Base-by-base conservation (phyloP, 257 asterid species). In the Apocynum venetum region DNA sequence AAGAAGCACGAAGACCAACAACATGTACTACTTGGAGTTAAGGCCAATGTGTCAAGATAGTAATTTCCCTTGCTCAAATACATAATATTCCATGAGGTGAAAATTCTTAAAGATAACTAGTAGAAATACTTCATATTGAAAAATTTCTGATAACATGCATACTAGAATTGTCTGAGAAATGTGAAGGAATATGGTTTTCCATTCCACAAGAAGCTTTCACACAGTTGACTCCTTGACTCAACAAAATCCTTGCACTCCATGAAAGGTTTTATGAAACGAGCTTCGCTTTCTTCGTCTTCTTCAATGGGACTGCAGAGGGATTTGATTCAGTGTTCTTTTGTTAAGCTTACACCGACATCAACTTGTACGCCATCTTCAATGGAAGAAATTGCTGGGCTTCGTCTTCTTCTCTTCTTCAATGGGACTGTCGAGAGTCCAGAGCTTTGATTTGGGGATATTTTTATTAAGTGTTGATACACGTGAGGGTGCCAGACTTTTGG, bases 21-120 rank as follows among this genome's bases (percentile, higher is more conserved):
- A 81, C 88, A 87, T 85, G 85, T 94, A 94, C 97, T 94, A 72
- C 36, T 65, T 76, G 69, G 0, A 68, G 86, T 90, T 85, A 92
- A 92, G 91, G 88, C 76, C 83, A 83, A 81, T 43, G 40, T 48
- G 20, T 47, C 55, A 66, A 66, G 20, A 4, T 48, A 57, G 53
- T 36, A 25, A 25, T 10, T 49, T 49, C 53, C 48, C 38, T 19
- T 19, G 38, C 73, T 6, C 5, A 67, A 61, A 4, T 68, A 47
- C 15, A 49, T 41, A 73, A 8, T 43, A 47, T 36, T 71, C 48
- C 48, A 72, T 17, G 41, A 51, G 14, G 35, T 31, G 31, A 25
- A 6, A 43, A 46, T 25, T 61, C 66, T 71, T 25, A 49, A 57
- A 63, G 41, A 19, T 44, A 78, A 49, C 19, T 57, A 55, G 19